Base-by-base conservation (phyloP, 148 eudicot genomes). In the Spergularia marina region DNA sequence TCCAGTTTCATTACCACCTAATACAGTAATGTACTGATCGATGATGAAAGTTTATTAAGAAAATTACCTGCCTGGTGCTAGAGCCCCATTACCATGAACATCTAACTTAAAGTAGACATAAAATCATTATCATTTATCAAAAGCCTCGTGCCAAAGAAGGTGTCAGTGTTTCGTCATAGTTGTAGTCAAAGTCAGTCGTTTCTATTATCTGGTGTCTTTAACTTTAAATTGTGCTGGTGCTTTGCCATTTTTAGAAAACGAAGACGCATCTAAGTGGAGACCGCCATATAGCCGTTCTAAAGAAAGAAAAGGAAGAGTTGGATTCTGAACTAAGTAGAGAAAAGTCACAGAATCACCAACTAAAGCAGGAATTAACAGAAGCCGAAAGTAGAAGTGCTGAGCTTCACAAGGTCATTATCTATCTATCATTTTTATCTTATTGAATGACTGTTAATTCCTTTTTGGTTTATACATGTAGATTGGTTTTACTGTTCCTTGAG, bases 281-380 rank as follows among this genome's bases (percentile, higher is more conserved):
- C 41, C 81, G 74, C 78, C 65, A 72, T 72, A 49, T 90, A 78
- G 79, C 85, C 40, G 72, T 84, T 60, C 92, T 92, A 10, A 89
- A 82, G 76, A 86, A 89, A 69, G 96, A 86, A 75, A 95, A 90
- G 59, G 92, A 89, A 70, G 92, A 92, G 71, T 70, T 92, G 72
- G 96, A 89, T 75, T 89, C 86, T 20, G 81, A 87, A 59, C 80
- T 94, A 65, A 82, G 79, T 71, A 82, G 77, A 72, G 97, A 92
- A 84, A 92, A 85, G 81, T 74, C 84, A 82, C 84, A 82, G 70
- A 82, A 88, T 57, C 84, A 78, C 63, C 89, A 88, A 81, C 78
- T 92, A 79, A 92, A 95, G 85, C 92, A 88, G 85, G 94, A 95
- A 77, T 73, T 91, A 62, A 71, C 85, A 65, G 97, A 92, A 80